Evolutionary conservation across 768 basidiomycete genomes (phyloP).

Genomic region (Termitomyces sp.): DNA sequence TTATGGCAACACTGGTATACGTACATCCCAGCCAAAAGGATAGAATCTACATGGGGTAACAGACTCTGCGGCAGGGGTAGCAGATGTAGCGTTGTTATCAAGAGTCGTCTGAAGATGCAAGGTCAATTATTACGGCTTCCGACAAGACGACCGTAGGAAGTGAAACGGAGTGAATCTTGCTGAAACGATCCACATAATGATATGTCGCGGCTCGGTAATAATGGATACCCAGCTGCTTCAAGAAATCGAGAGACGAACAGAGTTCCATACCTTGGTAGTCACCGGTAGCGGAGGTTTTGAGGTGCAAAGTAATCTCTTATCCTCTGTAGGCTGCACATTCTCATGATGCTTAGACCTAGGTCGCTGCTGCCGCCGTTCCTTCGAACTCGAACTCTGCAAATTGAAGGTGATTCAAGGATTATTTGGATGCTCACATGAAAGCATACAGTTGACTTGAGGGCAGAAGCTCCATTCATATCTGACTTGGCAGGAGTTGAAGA

Average conservation of each 20-base stretch:
- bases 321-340: background rate
- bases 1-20: background rate
- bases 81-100: background rate
- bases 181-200: background rate
- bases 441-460: background rate
- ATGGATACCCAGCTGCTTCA: background rate
- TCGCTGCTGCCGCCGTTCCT: background rate
- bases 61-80: background rate
- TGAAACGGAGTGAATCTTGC: background rate
- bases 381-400: background rate
- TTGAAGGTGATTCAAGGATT: background rate
- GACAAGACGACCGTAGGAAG: background rate
- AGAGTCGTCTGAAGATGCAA: background rate
- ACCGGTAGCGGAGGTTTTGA: background rate
- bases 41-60: background rate
- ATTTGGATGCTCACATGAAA: background rate
- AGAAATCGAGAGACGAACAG: background rate
- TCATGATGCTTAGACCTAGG: background rate
- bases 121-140: background rate
- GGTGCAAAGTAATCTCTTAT: background rate
- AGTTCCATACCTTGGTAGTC: background rate
- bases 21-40: constrained; percentile 13
- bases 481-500: background rate
- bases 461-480: background rate
- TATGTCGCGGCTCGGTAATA: background rate